Evolutionary conservation across 2,329 filamentous ascomycete genomes (phyloP).

Genomic region (Penicillium sp.): DNA sequence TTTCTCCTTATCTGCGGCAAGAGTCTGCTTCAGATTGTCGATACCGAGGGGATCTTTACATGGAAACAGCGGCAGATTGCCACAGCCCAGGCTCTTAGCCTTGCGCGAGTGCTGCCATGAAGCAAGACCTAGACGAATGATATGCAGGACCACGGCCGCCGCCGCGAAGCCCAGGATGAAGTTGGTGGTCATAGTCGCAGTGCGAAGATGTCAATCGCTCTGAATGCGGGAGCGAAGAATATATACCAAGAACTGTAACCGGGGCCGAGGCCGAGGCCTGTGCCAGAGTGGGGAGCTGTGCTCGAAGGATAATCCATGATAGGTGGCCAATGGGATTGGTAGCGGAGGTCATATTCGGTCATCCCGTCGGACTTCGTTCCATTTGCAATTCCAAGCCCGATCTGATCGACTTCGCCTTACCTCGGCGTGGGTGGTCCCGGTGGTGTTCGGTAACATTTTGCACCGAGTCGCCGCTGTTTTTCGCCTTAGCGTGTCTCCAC

Average conservation of each 20-base stretch:
- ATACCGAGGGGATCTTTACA: constrained; percentile 27
- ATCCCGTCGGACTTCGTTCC: constrained; percentile 7
- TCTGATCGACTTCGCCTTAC: constrained; percentile 3
- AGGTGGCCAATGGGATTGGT: constrained; percentile 5
- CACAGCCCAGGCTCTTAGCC: constrained; percentile 26
- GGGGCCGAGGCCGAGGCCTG: not conserved
- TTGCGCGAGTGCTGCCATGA: constrained; percentile 27
- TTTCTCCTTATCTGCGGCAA: constrained; percentile 26
- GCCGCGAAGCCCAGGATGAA: constrained; percentile 24
- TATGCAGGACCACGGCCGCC: constrained; percentile 22
- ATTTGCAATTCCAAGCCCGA: constrained; percentile 10
- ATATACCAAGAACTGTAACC: not conserved
- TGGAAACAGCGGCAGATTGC: constrained; percentile 22
- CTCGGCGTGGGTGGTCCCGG: not conserved
- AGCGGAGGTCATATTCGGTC: constrained; percentile 7
- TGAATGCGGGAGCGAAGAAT: not conserved
- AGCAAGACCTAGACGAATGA: constrained; percentile 20
- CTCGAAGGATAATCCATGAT: constrained; percentile 5
- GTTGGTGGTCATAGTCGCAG: constrained; percentile 13
- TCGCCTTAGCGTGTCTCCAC: not conserved
- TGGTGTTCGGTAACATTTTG: not conserved
- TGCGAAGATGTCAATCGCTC: not conserved
- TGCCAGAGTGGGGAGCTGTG: constrained; percentile 5
- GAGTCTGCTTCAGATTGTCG: constrained; percentile 18
- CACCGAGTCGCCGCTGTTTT: not conserved